Base-by-base conservation (phyloP, 1,284 basidiomycete species). In the Testicularia cyperi region DNA sequence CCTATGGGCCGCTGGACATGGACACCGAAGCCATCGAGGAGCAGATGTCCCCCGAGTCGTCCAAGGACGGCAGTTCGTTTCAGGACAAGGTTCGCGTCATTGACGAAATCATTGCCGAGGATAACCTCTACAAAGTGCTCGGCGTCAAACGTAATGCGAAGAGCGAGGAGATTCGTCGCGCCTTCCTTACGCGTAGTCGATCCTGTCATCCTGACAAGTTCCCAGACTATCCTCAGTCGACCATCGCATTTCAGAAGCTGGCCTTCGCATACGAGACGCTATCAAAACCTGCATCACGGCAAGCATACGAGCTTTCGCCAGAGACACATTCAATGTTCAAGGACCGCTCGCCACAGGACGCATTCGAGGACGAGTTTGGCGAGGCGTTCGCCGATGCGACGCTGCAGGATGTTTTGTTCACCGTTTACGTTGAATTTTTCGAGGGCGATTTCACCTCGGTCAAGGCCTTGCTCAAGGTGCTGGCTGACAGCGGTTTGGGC, bases 191-290 rank as follows among this genome's bases (percentile, higher is more conserved):
- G 0, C 79, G 88, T 31, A 89, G 87, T 72, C 82, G 82, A 66
- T 81, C 83, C 9, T 90, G 88, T 65, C 89, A 90, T 70, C 89
- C 88, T 75, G 88, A 91, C 74, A 91, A 90, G 80, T 89, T 87
- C 56, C 87, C 87, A 7, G 80, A 83, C 61, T 86, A 87, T 69
- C 83, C 86, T 38, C 65, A 72, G 14, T 86, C 88, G 13, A 90
- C 88, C 0, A 80, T 83, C 18, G 89, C 89, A 0, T 91, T 91
- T 70, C 89, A 90, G 74, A 87, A 86, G 67, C 85, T 91, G 1
- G 85, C 87, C 6, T 83, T 89, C 18, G 88, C 88, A 0, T 90
- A 90, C 67, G 83, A 87, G 65, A 83, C 88, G 2, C 82, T 91
- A 26, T 86, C 84, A 65, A 85, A 85, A 46, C 86, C 88, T 1